Evolutionary conservation across 768 basidiomycete species (phyloP).

Genomic region (Pholiota microspora): DNA sequence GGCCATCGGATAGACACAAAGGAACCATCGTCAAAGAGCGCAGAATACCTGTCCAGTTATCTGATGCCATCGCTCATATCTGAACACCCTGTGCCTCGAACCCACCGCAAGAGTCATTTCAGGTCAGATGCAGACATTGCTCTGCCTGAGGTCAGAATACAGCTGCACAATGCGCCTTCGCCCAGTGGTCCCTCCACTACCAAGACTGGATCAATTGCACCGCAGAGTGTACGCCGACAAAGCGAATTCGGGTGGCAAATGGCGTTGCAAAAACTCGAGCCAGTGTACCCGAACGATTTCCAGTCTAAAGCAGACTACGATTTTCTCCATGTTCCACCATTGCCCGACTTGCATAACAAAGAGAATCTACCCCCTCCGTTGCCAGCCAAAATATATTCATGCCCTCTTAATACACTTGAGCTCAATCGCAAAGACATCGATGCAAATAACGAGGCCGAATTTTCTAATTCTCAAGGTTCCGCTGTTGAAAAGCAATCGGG

Average conservation of each 20-base stretch:
- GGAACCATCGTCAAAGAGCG: conserved; percentile 1
- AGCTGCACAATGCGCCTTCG: not conserved
- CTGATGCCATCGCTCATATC: not conserved
- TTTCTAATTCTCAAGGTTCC: too few relatives aligned
- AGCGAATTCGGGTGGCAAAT: not conserved
- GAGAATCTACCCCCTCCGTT: not conserved
- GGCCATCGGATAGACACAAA: not conserved
- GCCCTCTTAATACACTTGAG: too few relatives aligned
- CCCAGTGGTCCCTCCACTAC: not conserved
- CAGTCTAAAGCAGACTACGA: not conserved
- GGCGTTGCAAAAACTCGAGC: not conserved
- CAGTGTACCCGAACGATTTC: not conserved
- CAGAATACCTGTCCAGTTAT: conserved; percentile 2
- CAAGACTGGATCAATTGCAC: not conserved
- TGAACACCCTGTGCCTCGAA: conserved; percentile 3
- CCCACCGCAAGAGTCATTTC: not conserved
- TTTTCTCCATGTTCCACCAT: not conserved
- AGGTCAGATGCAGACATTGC: not conserved
- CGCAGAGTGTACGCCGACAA: not conserved
- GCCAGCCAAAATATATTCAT: not conserved
- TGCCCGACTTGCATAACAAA: not conserved
- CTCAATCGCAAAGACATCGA: too few relatives aligned
- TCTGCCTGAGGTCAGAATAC: not conserved
- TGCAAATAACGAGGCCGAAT: too few relatives aligned
- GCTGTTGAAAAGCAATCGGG: not conserved